Conservation (phyloP, 805 yeast species). For the Maudiozyma barnettii region DNA sequence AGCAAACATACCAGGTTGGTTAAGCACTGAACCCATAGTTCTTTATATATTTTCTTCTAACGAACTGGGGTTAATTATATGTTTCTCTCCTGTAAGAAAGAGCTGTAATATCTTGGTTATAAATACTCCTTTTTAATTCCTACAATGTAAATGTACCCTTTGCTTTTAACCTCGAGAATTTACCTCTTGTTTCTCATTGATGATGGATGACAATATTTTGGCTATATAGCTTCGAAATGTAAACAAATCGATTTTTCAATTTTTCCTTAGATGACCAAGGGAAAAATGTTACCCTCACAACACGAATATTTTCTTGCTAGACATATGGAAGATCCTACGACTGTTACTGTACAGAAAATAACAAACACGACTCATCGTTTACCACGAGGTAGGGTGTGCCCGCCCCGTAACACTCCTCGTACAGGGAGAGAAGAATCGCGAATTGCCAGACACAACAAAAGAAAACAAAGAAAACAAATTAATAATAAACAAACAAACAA, state of each 20-base stretch:
- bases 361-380: not conserved
- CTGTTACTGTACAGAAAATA: not conserved
- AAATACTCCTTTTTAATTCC: too few species aligned
- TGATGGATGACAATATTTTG: too few species aligned
- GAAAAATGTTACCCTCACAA: slow-evolving; percentile 2
- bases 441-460: not conserved
- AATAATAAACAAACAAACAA: not conserved
- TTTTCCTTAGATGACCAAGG: not conserved
- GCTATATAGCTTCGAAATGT: slow-evolving; percentile 1
- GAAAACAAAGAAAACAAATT: not conserved
- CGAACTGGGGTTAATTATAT: too few species aligned
- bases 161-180: not conserved
- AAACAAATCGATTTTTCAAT: slow-evolving; percentile 1
- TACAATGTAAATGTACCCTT: too few species aligned
- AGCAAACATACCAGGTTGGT: not conserved
- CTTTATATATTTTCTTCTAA: not conserved
- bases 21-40: not conserved
- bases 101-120: too few species aligned
- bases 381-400: not conserved
- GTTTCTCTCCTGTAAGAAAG: too few species aligned
- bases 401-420: too few species aligned
- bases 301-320: not conserved
- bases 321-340: not conserved
- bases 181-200: too few species aligned
- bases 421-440: not conserved